These are phyloP conservation scores for Salix udensis DNA, from an alignment of 345 rosid species.

Conservation along the genomic window DNA sequence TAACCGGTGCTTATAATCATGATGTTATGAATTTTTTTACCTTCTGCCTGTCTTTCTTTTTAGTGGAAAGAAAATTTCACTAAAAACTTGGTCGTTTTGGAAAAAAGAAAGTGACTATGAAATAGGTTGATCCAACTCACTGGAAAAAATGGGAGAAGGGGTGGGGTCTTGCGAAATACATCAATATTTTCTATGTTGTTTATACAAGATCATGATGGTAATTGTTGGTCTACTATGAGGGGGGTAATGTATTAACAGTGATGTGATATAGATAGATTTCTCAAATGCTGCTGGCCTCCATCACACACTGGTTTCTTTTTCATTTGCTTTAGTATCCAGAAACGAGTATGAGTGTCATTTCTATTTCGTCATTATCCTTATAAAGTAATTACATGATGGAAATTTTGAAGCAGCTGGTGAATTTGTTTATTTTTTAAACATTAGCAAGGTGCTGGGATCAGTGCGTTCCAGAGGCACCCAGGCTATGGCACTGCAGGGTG, in stretches of 20 bases:
- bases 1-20: too few relatives aligned
- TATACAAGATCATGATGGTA: not conserved
- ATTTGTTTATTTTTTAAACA: not conserved
- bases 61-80: not conserved
- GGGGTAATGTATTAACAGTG: not conserved
- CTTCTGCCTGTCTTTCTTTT: not conserved
- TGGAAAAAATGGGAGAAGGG: not conserved
- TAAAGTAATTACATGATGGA: not conserved
- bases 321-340: not conserved
- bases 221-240: too few relatives aligned
- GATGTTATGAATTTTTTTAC: not conserved
- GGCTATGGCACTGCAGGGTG: conserved; percentile 85
- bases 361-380: not conserved
- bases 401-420: not conserved
- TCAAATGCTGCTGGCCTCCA: not conserved
- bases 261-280: too few relatives aligned
- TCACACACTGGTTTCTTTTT: conserved; percentile 3
- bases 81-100: not conserved
- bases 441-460: conserved; percentile 96
- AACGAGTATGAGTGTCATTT: too few relatives aligned
- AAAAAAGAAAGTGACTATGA: not conserved
- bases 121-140: not conserved
- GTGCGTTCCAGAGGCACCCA: conserved; percentile 95
- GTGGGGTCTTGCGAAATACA: not conserved
- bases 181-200: not conserved